These are phyloP conservation scores for Pseudocercospora fijiensis DNA, from an alignment of 2,329 filamentous ascomycete species.

Conservation along the genomic window DNA sequence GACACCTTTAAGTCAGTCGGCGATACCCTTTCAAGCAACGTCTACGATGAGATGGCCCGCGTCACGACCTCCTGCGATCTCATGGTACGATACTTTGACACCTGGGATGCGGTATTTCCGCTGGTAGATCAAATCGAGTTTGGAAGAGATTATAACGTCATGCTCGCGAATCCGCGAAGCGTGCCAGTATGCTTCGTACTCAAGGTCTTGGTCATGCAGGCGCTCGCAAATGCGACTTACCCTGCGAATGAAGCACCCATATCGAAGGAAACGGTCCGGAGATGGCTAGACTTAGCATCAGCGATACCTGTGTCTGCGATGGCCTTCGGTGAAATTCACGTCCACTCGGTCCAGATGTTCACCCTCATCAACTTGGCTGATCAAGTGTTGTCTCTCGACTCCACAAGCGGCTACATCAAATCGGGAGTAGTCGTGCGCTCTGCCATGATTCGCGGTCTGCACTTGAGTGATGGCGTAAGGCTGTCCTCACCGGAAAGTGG, in stretches of 20 bases:
- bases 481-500: neutral
- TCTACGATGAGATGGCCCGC: conserved; percentile 15
- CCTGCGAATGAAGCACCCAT: conserved; percentile 8
- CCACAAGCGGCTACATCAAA: conserved; percentile 13
- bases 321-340: conserved; percentile 9
- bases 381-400: conserved; percentile 13
- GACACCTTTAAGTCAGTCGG: neutral
- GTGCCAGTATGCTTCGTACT: conserved; percentile 11
- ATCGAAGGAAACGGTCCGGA: neutral
- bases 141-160: neutral
- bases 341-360: conserved; percentile 5
- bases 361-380: conserved; percentile 15
- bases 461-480: neutral
- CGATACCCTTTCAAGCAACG: neutral
- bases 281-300: conserved; percentile 17
- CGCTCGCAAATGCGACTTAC: conserved; percentile 18
- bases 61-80: conserved; percentile 10
- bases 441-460: conserved; percentile 15
- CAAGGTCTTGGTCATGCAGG: conserved; percentile 9
- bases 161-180: conserved; percentile 9
- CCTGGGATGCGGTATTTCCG: conserved; percentile 15
- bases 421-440: conserved; percentile 14
- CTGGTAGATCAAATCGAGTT: conserved; percentile 10
- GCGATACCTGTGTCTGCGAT: conserved; percentile 5
- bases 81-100: conserved; percentile 16